Base-by-base conservation (phyloP, 1,284 basidiomycete genomes). In the Trichosporon faecale region DNA sequence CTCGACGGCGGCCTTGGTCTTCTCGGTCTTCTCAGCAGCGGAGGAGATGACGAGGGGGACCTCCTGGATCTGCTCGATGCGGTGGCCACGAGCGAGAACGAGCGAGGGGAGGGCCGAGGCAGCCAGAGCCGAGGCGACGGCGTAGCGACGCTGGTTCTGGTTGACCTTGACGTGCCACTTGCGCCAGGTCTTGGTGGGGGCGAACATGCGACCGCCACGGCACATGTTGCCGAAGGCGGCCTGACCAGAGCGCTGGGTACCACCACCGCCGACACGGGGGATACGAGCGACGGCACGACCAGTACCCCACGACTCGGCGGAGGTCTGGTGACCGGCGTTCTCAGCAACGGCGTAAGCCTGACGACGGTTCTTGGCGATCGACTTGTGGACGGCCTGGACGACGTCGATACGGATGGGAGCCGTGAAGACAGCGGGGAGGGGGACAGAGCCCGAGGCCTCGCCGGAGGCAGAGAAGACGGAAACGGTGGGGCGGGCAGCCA, bases 261-360 rank as follows among this genome's bases (percentile, higher is more conserved):
- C 97, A 85, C 94, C 92, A 85, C 97, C 96, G 84, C 94, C 94
- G 76, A 99, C 96, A 94, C 97, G 96, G 85, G 97, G 97, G 84
- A 99, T 99, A 96, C 96, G 96, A 65, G 96, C 97, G 76, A 99
- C 96, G 79, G 97, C 97, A 87, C 97, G 95, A 91, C 96, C 96
- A 78, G 96, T 99, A 87, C 96, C 96, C 96, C 96, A 99, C 66
- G 97, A 99, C 76, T 83, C 82, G 76, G 96, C 96, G 75, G 91
- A 94, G 80, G 97, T 99, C 87, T 99, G 96, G 88, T 98, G 94
- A 82, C 97, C 97, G 76, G 97, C 97, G 87, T 98, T 97, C 87
- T 92, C 91, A 84, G 91, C 92, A 82, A 99, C 97, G 80, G 95
- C 88, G 87, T 99, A 98, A 65, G 96, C 90, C 88, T 99, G 96